Base-by-base conservation (phyloP, 495 filamentous ascomycete genomes). In the Annulohypoxylon stygium region DNA sequence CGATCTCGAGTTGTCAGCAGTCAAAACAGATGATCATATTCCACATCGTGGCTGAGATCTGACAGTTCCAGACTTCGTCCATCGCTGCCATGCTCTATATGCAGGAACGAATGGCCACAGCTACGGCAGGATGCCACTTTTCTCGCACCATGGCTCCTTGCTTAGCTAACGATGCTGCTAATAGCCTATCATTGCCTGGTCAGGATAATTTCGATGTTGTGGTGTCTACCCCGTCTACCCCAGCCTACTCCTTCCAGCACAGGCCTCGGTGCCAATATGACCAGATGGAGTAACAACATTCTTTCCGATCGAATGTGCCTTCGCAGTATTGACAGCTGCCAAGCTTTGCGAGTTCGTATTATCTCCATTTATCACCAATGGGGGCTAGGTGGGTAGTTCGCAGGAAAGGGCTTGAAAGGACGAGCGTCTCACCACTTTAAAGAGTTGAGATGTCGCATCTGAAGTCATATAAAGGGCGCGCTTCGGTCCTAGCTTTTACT, bases 1-100 rank as follows among this genome's bases (percentile, higher is more conserved):
- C 51, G 45, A 63, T 70, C 62, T 67, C n/a, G 30, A 70, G 48
- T 64, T 61, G 59, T 65, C 72, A 70, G 58, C 67, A 70, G 63
- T 60, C 63, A 47, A 70, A 64, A 51, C 48, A 36, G 36, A 61
- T 18, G 57, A 63, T 30, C 5, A 23, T 45, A 48, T n/a, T 39
- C 57, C 33, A 57, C 34, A 58, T 62, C 58, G 36, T 74, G 61
- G 58, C 61, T 59, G 51, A 62, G 57, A 41, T 63, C 62, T 59
- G 37, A 43, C 50, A 34, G 34, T 8, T 34, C 55, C 47, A 16
- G 9, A 62, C 37, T 50, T 54, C 20, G 43, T 23, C 10, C 20
- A 57, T 60, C 36, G 12, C 3, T 64, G 12, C 26, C 9, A 57
- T 11, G 33, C 25, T 43, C 16, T n/a, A 16, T 45, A 65, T 48